phyloP scores from a whole-genome alignment of 345 rosid species.

The Pugionium dolabratum region DNA sequence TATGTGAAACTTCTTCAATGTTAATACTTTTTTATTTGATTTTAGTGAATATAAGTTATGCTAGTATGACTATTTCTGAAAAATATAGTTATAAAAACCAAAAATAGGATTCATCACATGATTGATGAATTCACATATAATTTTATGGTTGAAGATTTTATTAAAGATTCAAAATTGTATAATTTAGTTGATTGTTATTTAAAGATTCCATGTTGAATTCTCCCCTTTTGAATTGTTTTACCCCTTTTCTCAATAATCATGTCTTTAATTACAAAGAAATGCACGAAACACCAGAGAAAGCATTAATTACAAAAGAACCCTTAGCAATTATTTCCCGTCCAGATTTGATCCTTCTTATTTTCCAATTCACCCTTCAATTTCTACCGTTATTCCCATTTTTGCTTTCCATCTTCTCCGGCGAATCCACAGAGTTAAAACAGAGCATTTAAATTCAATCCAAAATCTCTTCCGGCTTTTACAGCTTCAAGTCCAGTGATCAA shows the following conservation, averaged over 20 bases:
- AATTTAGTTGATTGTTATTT: background rate
- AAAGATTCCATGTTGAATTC: slow-evolving; percentile 1
- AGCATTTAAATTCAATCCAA: slow-evolving; percentile 32
- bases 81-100: too few species aligned
- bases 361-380: background rate
- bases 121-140: too few species aligned
- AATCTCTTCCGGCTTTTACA: background rate
- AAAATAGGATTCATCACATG: too few species aligned
- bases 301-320: slow-evolving; percentile 39
- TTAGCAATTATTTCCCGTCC: slow-evolving; percentile 27
- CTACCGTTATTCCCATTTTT: slow-evolving; percentile 17
- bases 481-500: slow-evolving; percentile 37
- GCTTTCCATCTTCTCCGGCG: slow-evolving; percentile 11
- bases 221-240: background rate
- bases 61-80: too few species aligned
- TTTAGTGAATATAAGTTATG: too few species aligned
- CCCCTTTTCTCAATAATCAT: slow-evolving; percentile 10
- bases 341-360: slow-evolving; percentile 21
- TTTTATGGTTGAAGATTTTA: background rate
- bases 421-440: slow-evolving; percentile 5
- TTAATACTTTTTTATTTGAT: too few species aligned
- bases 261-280: slow-evolving; percentile 26
- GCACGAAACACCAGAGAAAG: slow-evolving; percentile 27
- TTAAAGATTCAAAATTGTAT: background rate
- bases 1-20: too few species aligned